These are phyloP conservation scores for Candida endomychidarum DNA, from an alignment of 805 yeast genomes.

Conservation along the genomic window DNA sequence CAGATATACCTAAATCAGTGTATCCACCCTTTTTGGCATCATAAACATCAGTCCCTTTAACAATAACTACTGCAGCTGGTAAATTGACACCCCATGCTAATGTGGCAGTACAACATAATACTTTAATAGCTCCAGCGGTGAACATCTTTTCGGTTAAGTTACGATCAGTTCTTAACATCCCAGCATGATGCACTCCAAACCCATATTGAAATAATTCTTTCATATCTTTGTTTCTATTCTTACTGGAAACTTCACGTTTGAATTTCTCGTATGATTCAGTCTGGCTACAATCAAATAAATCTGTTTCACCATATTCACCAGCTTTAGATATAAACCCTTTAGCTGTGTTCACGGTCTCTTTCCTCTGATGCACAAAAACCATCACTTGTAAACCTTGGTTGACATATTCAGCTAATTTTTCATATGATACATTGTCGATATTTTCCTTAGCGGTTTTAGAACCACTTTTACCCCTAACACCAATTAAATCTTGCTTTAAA, in stretches of 20 bases:
- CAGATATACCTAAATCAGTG: constrained; percentile 90
- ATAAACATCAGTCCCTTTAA: constrained; percentile 95
- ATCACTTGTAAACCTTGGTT: constrained; percentile 81
- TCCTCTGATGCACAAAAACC: constrained; percentile 95
- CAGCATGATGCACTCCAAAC: constrained; percentile 96
- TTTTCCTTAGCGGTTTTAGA: constrained; percentile 68
- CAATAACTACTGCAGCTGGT: constrained; percentile 96
- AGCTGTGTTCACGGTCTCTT: constrained; percentile 86
- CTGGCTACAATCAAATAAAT: constrained; percentile 57
- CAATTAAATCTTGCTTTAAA: constrained; percentile 79
- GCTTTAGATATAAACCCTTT: constrained; percentile 70
- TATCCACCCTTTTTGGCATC: constrained; percentile 94
- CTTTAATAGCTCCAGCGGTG: constrained; percentile 79
- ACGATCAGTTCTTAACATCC: constrained; percentile 89
- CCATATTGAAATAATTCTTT: constrained; percentile 79
- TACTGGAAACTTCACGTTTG: constrained; percentile 61
- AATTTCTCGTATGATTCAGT: constrained; percentile 43
- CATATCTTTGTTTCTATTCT: constrained; percentile 74
- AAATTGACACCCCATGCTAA: constrained; percentile 99
- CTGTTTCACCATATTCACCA: constrained; percentile 54
- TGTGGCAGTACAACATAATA: constrained; percentile 93
- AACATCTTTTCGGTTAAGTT: constrained; percentile 88
- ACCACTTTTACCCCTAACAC: constrained; percentile 85
- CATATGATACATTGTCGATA: constrained; percentile 73
- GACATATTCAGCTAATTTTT: constrained; percentile 68